Evolutionary conservation across 306 rosid genomes (phyloP), one percentile per base, ranked within the genome.

Genomic region (Lotus japonicus): DNA sequence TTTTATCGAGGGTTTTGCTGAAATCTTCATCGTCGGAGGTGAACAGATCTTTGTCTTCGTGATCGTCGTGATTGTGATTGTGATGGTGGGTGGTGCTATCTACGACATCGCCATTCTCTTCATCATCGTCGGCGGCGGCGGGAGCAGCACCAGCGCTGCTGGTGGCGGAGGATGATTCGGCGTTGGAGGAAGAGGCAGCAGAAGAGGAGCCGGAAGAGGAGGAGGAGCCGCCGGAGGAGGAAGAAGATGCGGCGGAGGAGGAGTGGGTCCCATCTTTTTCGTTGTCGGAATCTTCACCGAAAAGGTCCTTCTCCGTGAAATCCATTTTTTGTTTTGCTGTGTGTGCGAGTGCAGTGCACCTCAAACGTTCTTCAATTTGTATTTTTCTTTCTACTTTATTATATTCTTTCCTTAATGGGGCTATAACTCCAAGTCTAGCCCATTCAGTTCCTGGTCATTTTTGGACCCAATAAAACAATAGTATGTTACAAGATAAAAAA

Each of bases 21-120:
- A 80, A 94, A 68, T 82, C 96, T 76, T 94, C 97, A 50, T 88
- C 88, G 67, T 94, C 99, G 42, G 97, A 90, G 17, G 87, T 92
- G 73, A 94, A 94, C 9, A 94, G 95, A 85, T 94, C 99, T 56
- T 75, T 88, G 4, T 86, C 89, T 5, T 90, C 90, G 4, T 41
- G 33, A 18, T 77, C 73, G 6, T 57, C 38, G 15, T 31, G 19
- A 3, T 26, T 45, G 26, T 23, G 2, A 14, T 9, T 45, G 26
- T 23, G 2, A 14, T 9, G 26, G 1, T 38, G 5, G 18, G 51
- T 73, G 35, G 38, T 58, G 36, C 43, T 70, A 35, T 70, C 85
- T 19, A 71, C 88, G 50, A 82, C 86, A 17, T 78, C 92, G 0
- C 87, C 94, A 10, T 86, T 81, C 72, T 74, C 96, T 11, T 83